phyloP scores from a whole-genome alignment of 2,329 filamentous ascomycete genomes.

The Diaporthe ilicicola region DNA sequence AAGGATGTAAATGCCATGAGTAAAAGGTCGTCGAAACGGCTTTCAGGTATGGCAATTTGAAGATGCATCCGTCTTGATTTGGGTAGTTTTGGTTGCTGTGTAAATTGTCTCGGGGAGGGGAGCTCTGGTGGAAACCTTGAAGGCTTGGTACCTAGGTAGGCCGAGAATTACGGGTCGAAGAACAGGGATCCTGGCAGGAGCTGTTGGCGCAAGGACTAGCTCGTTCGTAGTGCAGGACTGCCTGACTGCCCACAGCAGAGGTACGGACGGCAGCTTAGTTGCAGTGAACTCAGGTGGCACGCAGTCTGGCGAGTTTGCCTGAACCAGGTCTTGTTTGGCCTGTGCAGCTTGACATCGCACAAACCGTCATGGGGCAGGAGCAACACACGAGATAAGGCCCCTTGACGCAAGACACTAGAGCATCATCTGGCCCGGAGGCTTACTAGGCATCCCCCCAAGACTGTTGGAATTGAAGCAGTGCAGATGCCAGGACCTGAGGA shows the following conservation, averaged over 20 bases:
- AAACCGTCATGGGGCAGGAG: too few relatives aligned
- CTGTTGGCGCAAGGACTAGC: constrained; percentile 5
- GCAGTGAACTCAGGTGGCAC: neutral
- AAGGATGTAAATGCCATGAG: constrained; percentile 10
- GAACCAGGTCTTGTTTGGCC: too few relatives aligned
- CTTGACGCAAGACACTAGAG: too few relatives aligned
- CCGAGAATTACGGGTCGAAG: neutral
- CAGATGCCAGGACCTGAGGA: too few relatives aligned
- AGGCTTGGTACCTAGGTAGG: neutral
- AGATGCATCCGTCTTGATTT: constrained; percentile 4
- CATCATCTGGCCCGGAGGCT: too few relatives aligned
- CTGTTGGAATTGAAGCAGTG: too few relatives aligned
- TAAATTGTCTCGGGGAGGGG: neutral
- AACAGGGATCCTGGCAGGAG: constrained; percentile 13
- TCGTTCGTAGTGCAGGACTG: too few relatives aligned
- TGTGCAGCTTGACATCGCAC: too few relatives aligned
- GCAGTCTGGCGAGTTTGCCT: neutral
- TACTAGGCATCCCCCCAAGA: too few relatives aligned
- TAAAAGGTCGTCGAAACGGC: neutral
- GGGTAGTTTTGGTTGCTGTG: constrained; percentile 1
- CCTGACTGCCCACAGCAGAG: neutral
- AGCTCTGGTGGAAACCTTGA: constrained; percentile 22
- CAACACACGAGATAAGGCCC: too few relatives aligned
- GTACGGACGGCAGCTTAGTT: neutral
- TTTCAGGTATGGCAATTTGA: neutral